phyloP scores from a whole-genome alignment of 179 eudicot species.

The Monotropa hypopitys region DNA sequence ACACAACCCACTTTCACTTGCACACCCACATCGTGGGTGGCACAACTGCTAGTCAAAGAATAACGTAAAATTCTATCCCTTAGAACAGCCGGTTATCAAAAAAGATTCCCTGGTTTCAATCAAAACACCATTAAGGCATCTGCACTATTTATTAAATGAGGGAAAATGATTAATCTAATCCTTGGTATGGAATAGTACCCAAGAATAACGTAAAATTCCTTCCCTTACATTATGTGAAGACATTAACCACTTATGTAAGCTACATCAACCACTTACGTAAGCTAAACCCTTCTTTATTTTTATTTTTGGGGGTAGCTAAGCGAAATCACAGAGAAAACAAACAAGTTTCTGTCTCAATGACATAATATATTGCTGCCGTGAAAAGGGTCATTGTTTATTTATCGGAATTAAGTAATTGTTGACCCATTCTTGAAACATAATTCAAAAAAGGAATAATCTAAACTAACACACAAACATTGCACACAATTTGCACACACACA shows the following conservation, averaged over 20 bases:
- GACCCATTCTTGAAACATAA: not conserved
- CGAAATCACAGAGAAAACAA: not conserved
- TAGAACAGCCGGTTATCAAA: not conserved
- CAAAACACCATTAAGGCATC: not conserved
- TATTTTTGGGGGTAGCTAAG: not conserved
- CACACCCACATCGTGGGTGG: too few species aligned
- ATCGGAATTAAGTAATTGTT: not conserved
- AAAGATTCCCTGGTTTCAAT: not conserved
- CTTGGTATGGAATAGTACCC: not conserved
- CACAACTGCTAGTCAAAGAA: too few species aligned
- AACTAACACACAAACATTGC: too few species aligned
- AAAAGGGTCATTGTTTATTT: too few species aligned
- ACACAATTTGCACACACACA: too few species aligned
- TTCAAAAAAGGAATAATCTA: too few species aligned
- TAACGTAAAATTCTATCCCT: too few species aligned
- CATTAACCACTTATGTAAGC: not conserved
- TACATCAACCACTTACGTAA: not conserved
- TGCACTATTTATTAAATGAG: not conserved
- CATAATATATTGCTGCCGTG: not conserved
- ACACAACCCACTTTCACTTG: too few species aligned
- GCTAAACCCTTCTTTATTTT: not conserved
- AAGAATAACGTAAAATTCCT: not conserved
- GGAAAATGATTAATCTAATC: not conserved
- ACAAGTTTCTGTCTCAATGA: slow-evolving; percentile 4
- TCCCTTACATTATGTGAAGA: not conserved